These are phyloP conservation scores for Schrenkiella parvula DNA, from an alignment of 345 rosid species.

Conservation along the genomic window DNA sequence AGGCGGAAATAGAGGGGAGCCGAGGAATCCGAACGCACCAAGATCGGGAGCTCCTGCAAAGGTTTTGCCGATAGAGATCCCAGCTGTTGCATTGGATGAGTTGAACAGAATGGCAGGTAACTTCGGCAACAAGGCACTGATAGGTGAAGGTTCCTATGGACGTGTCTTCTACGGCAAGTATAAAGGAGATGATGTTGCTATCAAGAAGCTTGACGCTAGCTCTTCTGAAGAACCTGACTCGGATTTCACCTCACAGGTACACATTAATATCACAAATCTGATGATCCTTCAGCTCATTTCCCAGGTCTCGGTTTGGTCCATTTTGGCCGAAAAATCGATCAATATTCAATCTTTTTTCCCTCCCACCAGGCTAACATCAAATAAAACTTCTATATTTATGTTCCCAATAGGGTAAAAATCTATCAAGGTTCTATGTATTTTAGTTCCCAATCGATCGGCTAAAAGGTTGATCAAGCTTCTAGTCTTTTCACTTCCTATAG, in stretches of 20 bases:
- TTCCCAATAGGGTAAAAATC: background rate
- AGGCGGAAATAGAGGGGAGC: conserved; percentile 76
- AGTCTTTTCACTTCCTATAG: too few species aligned
- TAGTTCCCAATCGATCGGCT: too few species aligned
- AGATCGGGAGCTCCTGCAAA: conserved; percentile 76
- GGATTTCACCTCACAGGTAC: conserved; percentile 85
- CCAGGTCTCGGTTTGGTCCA: background rate
- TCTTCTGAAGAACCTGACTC: conserved; percentile 76
- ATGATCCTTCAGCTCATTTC: background rate
- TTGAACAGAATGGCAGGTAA: conserved; percentile 56
- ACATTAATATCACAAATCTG: background rate
- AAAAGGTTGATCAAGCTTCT: too few species aligned
- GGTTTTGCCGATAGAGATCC: conserved; percentile 72
- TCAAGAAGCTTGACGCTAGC: conserved; percentile 82
- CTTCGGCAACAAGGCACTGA: conserved; percentile 78
- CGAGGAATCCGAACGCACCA: conserved; percentile 42
- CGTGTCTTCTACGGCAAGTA: conserved; percentile 75
- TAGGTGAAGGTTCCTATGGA: conserved; percentile 98
- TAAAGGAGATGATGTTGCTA: conserved; percentile 55
- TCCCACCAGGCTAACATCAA: too few species aligned
- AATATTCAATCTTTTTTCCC: too few species aligned
- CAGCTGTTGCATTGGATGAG: conserved; percentile 61
- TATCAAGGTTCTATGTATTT: background rate
- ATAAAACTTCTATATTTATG: too few species aligned
- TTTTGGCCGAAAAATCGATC: background rate